Percentiles rank a stretch among this genome's conserved stretches.
These are phyloP conservation scores for Telopea speciosissima DNA, from an alignment of 177 flowering plant genomes.

Conservation along the genomic window DNA sequence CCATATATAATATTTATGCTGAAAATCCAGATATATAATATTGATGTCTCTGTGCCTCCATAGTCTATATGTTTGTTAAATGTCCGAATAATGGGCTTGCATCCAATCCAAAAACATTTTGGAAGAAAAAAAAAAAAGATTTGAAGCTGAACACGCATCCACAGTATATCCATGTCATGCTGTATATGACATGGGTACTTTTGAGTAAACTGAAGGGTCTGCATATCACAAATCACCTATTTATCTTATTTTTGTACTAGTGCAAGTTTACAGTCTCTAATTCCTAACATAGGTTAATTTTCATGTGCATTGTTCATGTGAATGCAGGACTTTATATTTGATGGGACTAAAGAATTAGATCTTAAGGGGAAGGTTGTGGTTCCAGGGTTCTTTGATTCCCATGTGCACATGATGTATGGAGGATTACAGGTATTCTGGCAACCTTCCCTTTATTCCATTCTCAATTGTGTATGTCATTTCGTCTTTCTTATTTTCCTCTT, in stretches of 20 bases:
- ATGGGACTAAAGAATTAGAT: conserved; percentile 45
- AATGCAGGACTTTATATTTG: conserved; percentile 54
- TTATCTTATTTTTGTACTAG: background rate
- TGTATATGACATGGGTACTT: no score
- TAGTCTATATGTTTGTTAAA: no score
- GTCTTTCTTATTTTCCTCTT: background rate
- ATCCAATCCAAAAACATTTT: no score
- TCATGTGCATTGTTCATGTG: conserved; percentile 5
- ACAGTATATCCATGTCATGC: no score
- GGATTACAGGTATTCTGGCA: conserved; percentile 72
- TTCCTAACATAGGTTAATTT: background rate
- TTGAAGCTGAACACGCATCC: no score
- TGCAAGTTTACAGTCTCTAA: background rate
- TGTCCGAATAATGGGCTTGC: no score
- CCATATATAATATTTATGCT: no score
- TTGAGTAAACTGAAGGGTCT: no score
- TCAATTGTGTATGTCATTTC: background rate
- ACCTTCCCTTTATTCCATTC: background rate
- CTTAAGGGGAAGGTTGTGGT: conserved; percentile 74
- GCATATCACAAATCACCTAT: background rate
- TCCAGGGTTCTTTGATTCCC: conserved; percentile 97
- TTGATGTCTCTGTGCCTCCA: no score
- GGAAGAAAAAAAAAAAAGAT: no score
- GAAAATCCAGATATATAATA: no score
- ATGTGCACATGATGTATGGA: conserved; percentile 70